Evolutionary conservation across 2,329 filamentous ascomycete species (phyloP), one percentile per base, ranked within the genome.

Genomic region (Talaromyces albobiverticillius): DNA sequence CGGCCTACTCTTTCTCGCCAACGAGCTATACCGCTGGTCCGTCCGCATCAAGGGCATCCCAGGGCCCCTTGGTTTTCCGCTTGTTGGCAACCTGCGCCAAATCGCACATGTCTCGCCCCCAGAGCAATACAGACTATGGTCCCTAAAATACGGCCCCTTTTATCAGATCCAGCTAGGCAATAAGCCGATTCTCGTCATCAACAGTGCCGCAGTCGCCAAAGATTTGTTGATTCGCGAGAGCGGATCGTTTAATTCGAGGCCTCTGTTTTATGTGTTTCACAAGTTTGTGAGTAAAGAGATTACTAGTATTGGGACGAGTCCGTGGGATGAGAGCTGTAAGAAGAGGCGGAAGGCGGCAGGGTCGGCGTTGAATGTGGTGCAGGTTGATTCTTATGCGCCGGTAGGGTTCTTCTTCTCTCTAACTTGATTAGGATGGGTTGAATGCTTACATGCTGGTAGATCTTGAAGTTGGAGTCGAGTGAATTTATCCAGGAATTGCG

Each of bases 121-220:
- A n/a, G 71, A 76, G 46, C 71, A 71, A 55, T 76, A 76, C 53
- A 67, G 73, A 9, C 60, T 73, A 52, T 76, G 74, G 73, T 65
- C 70, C 41, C 67, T 69, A 56, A 65, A 59, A 11, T 74, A 73
- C 57, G 73, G 73, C 13, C 64, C 68, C 0, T 71, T 76, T 9
- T 76, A 75, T 45, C 74, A 76, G 57, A 75, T 77, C n/a, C 71
- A 76, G 57, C 65, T 77, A 2, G 74, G 74, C 16, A 76, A 76
- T 29, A 68, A 74, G 34, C 73, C 74, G 0, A 69, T 77, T 3
- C 62, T 76, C 5, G 71, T 76, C 8, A 73, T 76, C 38, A 76
- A 75, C 57, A 72, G 63, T 40, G 73, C 73, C 0, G 68, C 68
- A 22, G 67, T 71, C 9, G 73, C 73, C 31, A 68, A 63, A 49